Conservation (phyloP, 495 filamentous ascomycete genomes). For the Thozetella sp. region DNA sequence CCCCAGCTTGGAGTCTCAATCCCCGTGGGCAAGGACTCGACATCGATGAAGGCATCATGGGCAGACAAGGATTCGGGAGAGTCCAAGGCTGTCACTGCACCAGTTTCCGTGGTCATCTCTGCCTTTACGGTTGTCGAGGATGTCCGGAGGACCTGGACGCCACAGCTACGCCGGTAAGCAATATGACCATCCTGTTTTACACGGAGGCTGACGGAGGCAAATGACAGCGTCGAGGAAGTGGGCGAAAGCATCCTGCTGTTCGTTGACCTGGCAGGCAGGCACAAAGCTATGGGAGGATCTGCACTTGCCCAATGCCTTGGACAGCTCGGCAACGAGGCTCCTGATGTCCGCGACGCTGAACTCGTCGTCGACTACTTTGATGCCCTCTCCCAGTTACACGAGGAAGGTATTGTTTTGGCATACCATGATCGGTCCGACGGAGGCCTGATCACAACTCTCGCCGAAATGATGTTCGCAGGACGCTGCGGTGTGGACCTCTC, state of each 20-base stretch:
- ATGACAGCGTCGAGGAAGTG: conserved; percentile 68
- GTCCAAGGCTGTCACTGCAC: conserved; percentile 85
- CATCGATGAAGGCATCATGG: conserved; percentile 99
- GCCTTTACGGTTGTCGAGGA: conserved; percentile 84
- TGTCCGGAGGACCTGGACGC: conserved; percentile 88
- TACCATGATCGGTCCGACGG: conserved; percentile 96
- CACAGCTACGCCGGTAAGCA: conserved; percentile 66
- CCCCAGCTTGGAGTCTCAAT: conserved; percentile 86
- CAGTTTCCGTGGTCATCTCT: conserved; percentile 86
- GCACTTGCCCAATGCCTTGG: conserved; percentile 92
- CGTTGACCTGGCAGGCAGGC: conserved; percentile 81
- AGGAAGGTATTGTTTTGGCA: conserved; percentile 84
- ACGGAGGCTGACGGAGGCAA: background rate
- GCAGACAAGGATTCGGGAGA: conserved; percentile 68
- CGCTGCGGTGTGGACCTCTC: conserved; percentile 86
- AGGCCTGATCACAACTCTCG: conserved; percentile 87
- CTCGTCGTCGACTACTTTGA: conserved; percentile 91
- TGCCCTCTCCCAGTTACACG: conserved; percentile 82
- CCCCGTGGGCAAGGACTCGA: conserved; percentile 96
- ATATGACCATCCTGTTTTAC: background rate
- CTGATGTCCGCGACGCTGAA: conserved; percentile 81
- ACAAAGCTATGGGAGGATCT: conserved; percentile 84
- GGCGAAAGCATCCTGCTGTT: conserved; percentile 89
- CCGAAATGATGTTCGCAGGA: conserved; percentile 98
- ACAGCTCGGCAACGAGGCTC: conserved; percentile 79